Evolutionary conservation across 1,139 yeast species (phyloP).

Genomic region (Yamadazyma atlantica): DNA sequence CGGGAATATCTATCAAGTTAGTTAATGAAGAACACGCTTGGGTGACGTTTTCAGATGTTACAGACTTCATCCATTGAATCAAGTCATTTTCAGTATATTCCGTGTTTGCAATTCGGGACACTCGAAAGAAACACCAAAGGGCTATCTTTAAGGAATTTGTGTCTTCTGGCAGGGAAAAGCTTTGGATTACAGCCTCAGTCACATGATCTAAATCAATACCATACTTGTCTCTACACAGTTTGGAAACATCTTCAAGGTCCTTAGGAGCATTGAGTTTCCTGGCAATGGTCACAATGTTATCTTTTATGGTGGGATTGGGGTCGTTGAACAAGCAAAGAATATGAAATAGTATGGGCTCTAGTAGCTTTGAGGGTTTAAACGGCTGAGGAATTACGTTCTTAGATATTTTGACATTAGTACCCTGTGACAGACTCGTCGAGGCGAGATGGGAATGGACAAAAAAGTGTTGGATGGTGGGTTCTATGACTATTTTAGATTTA

Average conservation of each 20-base stretch:
- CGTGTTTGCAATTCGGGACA: background rate
- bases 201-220: background rate
- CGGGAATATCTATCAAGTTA: constrained; percentile 31
- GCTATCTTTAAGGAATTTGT: background rate
- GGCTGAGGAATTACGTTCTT: background rate
- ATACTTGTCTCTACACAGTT: background rate
- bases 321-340: background rate
- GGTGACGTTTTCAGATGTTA: constrained; percentile 25
- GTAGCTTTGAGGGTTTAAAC: background rate
- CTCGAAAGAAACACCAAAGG: background rate
- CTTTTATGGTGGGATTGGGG: background rate
- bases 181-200: background rate
- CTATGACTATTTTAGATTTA: constrained; percentile 15
- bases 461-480: constrained; percentile 26
- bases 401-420: background rate
- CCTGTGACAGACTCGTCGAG: background rate
- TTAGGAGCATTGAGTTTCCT: background rate
- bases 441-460: constrained; percentile 21
- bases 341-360: background rate
- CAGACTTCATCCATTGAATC: constrained; percentile 28
- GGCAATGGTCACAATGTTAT: background rate
- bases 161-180: background rate
- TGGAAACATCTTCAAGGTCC: background rate
- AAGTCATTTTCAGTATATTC: constrained; percentile 13
- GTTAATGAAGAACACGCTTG: constrained; percentile 29